Evolutionary conservation across 371 early-diverging fungal genomes (phyloP).

Genomic region (Smittium culicis): DNA sequence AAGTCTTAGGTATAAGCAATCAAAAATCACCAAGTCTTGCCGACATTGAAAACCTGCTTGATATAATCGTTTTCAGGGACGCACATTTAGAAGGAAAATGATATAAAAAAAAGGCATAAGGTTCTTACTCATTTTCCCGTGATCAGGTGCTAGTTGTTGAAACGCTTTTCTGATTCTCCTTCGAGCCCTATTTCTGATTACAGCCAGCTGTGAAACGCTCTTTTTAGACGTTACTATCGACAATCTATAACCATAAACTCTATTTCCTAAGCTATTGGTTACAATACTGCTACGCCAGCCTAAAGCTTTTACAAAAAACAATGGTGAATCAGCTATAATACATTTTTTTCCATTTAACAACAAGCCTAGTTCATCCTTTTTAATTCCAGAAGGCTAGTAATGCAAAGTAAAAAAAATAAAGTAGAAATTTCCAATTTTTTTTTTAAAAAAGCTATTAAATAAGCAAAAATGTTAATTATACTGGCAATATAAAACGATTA

Average conservation of each 20-base stretch:
- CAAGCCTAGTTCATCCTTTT: neutral
- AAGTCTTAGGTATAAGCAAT: too few species aligned
- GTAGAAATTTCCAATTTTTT: neutral
- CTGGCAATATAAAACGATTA: neutral
- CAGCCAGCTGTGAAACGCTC: conserved; percentile 6
- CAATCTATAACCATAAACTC: neutral
- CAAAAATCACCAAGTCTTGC: too few species aligned
- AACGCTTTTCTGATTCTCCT: conserved; percentile 5
- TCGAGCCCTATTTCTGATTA: conserved; percentile 7
- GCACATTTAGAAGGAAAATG: too few species aligned
- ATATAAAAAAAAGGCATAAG: too few species aligned
- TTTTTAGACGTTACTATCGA: conserved; percentile 5
- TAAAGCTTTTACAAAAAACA: neutral
- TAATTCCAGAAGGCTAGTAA: neutral
- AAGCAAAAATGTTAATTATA: neutral
- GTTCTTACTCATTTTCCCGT: neutral
- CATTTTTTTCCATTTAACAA: neutral
- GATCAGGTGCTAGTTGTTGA: neutral
- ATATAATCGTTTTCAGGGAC: too few species aligned
- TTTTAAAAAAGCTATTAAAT: neutral
- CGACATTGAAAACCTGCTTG: too few species aligned
- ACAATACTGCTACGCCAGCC: neutral
- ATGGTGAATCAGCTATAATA: neutral
- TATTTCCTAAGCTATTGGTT: neutral
- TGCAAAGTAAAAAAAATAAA: neutral